These are phyloP conservation scores for Talaromyces thailandensis DNA, from an alignment of 495 filamentous ascomycete genomes.

Conservation along the genomic window DNA sequence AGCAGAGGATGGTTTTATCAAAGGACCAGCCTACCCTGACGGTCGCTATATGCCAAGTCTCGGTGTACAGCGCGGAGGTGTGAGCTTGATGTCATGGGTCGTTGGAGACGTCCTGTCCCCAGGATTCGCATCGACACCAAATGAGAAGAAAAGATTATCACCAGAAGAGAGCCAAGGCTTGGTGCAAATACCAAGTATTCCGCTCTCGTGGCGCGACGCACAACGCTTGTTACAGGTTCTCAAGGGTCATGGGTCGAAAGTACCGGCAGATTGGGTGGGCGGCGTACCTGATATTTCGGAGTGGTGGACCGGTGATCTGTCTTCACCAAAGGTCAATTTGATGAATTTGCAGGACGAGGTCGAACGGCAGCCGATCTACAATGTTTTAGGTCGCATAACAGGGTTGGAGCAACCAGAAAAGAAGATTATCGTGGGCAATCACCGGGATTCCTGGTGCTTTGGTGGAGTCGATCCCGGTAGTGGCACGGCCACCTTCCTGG, in stretches of 20 bases:
- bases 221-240: conserved; percentile 67
- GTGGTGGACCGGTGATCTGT: conserved; percentile 76
- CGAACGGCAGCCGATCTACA: conserved; percentile 78
- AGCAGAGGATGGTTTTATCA: conserved; percentile 63
- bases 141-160: conserved; percentile 49
- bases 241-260: conserved; percentile 62
- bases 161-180: conserved; percentile 65
- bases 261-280: conserved; percentile 67
- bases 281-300: conserved; percentile 60
- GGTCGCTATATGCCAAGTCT: conserved; percentile 71
- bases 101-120: conserved; percentile 84
- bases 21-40: conserved; percentile 59
- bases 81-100: conserved; percentile 74
- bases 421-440: conserved; percentile 84
- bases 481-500: conserved; percentile 84
- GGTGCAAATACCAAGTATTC: conserved; percentile 77
- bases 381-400: conserved; percentile 70
- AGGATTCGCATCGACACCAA: conserved; percentile 69
- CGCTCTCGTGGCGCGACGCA: conserved; percentile 82
- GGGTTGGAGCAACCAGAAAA: conserved; percentile 81
- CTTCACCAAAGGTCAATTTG: conserved; percentile 72
- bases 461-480: conserved; percentile 79
- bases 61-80: conserved; percentile 74
- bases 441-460: conserved; percentile 89
- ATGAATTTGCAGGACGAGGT: conserved; percentile 81